Evolutionary conservation across 2,329 filamentous ascomycete genomes (phyloP).

Genomic region (Pseudogymnoascus sp.): DNA sequence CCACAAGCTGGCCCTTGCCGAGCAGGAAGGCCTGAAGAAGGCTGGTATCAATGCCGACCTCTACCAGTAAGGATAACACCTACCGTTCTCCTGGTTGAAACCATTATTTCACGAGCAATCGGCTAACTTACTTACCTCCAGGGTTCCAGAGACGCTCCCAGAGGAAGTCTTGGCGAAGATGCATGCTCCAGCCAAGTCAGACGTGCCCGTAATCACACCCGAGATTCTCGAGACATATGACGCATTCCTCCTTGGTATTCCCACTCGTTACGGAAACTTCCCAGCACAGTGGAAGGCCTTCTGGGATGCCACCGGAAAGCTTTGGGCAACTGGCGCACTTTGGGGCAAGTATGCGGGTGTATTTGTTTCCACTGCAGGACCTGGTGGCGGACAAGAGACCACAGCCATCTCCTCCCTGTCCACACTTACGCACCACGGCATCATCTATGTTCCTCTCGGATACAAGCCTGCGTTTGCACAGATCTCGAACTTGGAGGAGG

Average conservation of each 20-base stretch:
- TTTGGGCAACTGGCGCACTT: conserved; percentile 67
- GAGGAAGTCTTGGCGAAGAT: conserved; percentile 82
- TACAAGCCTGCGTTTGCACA: conserved; percentile 72
- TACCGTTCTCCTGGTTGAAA: not conserved
- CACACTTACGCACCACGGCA: conserved; percentile 85
- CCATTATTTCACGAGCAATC: conserved; percentile 13
- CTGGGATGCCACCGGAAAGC: conserved; percentile 87
- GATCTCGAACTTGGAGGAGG: conserved; percentile 64
- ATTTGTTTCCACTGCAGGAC: conserved; percentile 79
- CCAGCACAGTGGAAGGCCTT: conserved; percentile 85
- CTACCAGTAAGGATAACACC: conserved; percentile 56
- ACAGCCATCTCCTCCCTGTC: conserved; percentile 75
- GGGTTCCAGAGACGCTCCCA: conserved; percentile 77
- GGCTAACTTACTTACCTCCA: conserved; percentile 25
- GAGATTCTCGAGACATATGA: conserved; percentile 65
- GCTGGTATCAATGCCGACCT: conserved; percentile 76
- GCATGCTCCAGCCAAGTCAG: conserved; percentile 72
- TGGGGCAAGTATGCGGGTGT: conserved; percentile 85
- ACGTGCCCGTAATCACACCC: conserved; percentile 56
- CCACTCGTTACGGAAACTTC: conserved; percentile 95
- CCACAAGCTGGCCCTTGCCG: conserved; percentile 72
- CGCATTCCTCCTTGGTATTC: conserved; percentile 86
- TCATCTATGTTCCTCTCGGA: conserved; percentile 92
- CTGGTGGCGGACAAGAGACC: conserved; percentile 87
- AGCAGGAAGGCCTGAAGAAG: conserved; percentile 82